phyloP scores from a whole-genome alignment of 768 basidiomycete species.

The Russula griseocarnosa region DNA sequence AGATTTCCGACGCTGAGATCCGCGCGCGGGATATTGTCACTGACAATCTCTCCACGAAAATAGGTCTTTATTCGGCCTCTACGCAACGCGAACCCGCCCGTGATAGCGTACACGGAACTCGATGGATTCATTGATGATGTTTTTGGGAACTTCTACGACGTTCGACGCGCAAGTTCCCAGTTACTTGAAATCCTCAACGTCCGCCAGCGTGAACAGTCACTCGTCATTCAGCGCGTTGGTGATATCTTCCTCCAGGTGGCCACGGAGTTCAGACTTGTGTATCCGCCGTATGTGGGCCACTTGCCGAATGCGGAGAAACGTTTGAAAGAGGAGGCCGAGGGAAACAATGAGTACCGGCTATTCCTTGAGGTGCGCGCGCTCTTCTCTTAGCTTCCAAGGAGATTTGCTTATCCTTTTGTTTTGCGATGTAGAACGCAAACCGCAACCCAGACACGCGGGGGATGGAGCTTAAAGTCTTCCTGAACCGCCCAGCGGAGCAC shows the following conservation, averaged over 20 bases:
- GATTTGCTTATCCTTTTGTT: neutral
- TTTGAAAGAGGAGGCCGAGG: slow-evolving; percentile 80
- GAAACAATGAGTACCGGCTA: slow-evolving; percentile 72
- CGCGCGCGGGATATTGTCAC: slow-evolving; percentile 42
- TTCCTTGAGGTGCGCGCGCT: slow-evolving; percentile 69
- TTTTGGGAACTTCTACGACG: slow-evolving; percentile 82
- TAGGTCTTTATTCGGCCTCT: slow-evolving; percentile 54
- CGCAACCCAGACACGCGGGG: slow-evolving; percentile 53
- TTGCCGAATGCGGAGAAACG: slow-evolving; percentile 82
- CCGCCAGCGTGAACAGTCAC: slow-evolving; percentile 77
- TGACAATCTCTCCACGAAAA: slow-evolving; percentile 33
- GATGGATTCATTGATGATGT: slow-evolving; percentile 87
- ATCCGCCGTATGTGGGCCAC: slow-evolving; percentile 82
- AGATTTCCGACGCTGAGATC: slow-evolving; percentile 35
- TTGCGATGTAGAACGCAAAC: slow-evolving; percentile 38
- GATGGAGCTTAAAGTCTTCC: slow-evolving; percentile 73
- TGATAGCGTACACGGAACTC: slow-evolving; percentile 53
- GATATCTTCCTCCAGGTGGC: slow-evolving; percentile 87
- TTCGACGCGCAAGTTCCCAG: slow-evolving; percentile 78
- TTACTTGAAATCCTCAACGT: slow-evolving; percentile 85
- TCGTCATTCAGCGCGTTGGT: slow-evolving; percentile 80
- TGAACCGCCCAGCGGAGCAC: slow-evolving; percentile 76
- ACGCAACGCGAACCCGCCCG: slow-evolving; percentile 50
- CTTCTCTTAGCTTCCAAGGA: neutral
- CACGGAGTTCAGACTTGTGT: slow-evolving; percentile 80